A percentile compares a stretch with the other conserved stretches of the same genome.
Evolutionary conservation across 441 rosid genomes (phyloP).

Genomic region (Gossypium laxum): DNA sequence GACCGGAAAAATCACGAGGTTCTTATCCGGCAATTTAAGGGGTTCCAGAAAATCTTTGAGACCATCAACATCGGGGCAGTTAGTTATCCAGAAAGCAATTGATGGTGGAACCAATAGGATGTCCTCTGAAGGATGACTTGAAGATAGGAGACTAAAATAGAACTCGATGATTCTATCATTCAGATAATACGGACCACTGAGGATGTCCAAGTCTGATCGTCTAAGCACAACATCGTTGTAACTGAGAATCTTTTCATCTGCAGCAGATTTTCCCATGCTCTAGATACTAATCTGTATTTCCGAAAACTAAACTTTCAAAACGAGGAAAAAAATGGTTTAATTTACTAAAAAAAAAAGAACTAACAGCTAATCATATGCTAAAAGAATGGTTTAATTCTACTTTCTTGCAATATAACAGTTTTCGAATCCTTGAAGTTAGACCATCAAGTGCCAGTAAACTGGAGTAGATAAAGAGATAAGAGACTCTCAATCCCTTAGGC

Average conservation of each 20-base stretch:
- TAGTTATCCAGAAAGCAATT: constrained; percentile 69
- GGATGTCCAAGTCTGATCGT: constrained; percentile 61
- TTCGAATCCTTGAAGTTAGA: not conserved
- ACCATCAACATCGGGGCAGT: constrained; percentile 42
- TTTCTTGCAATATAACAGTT: not conserved
- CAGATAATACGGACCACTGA: constrained; percentile 41
- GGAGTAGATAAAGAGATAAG: not conserved
- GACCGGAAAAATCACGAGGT: constrained; percentile 58
- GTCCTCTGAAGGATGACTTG: constrained; percentile 34
- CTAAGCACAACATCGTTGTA: constrained; percentile 71
- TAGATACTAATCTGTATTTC: not conserved
- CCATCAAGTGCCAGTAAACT: not conserved
- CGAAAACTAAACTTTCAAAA: not conserved
- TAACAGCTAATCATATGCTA: not conserved
- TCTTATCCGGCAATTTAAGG: constrained; percentile 34
- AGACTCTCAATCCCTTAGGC: not conserved
- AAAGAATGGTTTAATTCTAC: not conserved
- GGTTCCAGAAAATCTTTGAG: constrained; percentile 55
- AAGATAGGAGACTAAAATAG: constrained; percentile 58
- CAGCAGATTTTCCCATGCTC: constrained; percentile 36
- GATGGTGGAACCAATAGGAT: constrained; percentile 59
- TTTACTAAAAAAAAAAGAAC: not conserved
- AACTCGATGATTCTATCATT: constrained; percentile 79
- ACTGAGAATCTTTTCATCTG: constrained; percentile 58
- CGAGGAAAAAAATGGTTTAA: not conserved